Percentiles rank a stretch among this genome's conserved stretches.
These are phyloP conservation scores for Nakazawaea laoshanensis DNA, from an alignment of 805 yeast genomes.

Conservation along the genomic window DNA sequence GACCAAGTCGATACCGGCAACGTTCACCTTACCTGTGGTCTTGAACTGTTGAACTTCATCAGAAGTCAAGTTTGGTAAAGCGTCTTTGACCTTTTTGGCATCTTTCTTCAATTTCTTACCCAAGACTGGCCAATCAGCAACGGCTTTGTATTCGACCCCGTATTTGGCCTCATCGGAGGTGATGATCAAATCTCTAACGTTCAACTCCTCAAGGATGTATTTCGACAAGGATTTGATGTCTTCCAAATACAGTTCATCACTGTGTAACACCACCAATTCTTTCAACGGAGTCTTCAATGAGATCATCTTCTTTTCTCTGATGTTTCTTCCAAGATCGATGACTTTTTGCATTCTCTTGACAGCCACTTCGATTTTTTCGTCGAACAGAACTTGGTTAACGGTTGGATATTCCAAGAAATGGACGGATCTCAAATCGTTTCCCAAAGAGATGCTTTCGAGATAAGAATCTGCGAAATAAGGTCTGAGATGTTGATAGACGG, in stretches of 20 bases:
- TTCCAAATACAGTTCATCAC: slow-evolving; percentile 61
- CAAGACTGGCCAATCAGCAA: slow-evolving; percentile 98
- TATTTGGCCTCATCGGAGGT: slow-evolving; percentile 87
- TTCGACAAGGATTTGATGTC: slow-evolving; percentile 72
- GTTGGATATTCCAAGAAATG: slow-evolving; percentile 91
- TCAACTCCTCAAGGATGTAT: slow-evolving; percentile 86
- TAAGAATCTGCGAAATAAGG: slow-evolving; percentile 52
- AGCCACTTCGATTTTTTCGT: slow-evolving; percentile 76
- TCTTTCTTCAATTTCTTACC: slow-evolving; percentile 97
- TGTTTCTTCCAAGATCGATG: slow-evolving; percentile 90
- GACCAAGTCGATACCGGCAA: slow-evolving; percentile 83
- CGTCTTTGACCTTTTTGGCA: slow-evolving; percentile 89
- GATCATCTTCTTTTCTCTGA: slow-evolving; percentile 92
- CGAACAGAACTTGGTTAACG: slow-evolving; percentile 72
- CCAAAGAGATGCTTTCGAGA: slow-evolving; percentile 29
- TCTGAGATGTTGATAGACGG: slow-evolving; percentile 71
- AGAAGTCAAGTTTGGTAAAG: slow-evolving; percentile 74
- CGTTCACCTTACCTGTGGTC: slow-evolving; percentile 63
- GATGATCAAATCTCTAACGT: slow-evolving; percentile 79
- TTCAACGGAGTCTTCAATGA: slow-evolving; percentile 93
- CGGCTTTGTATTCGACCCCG: slow-evolving; percentile 87
- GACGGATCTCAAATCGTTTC: slow-evolving; percentile 68
- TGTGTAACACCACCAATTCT: slow-evolving; percentile 76
- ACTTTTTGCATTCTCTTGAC: slow-evolving; percentile 95
- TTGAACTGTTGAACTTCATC: slow-evolving; percentile 75